phyloP scores from a whole-genome alignment of 2,329 filamentous ascomycete species.

The Pestalotiopsis sp. region DNA sequence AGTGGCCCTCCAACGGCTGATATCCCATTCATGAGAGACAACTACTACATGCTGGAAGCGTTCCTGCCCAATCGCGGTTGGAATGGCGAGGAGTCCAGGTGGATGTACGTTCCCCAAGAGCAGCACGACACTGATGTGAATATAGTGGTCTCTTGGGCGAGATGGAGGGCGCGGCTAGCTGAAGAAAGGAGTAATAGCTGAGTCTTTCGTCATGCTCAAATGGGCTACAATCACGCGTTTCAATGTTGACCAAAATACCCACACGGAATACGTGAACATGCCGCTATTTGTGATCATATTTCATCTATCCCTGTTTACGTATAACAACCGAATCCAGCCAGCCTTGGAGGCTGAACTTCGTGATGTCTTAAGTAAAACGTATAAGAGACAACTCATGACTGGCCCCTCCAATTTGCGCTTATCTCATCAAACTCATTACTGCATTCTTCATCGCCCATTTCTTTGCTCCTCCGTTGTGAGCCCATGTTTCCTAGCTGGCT shows the following conservation, averaged over 20 bases:
- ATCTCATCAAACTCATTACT: not conserved
- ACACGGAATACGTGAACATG: not conserved
- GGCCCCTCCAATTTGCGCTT: not conserved
- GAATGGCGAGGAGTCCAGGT: slow-evolving; percentile 45
- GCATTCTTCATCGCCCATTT: not conserved
- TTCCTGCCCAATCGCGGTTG: slow-evolving; percentile 60
- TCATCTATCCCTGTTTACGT: too few species aligned
- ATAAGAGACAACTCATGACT: not conserved
- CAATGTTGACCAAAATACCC: too few species aligned
- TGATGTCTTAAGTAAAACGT: not conserved
- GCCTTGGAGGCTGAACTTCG: not conserved
- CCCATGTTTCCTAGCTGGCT: not conserved
- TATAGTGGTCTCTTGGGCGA: slow-evolving; percentile 29
- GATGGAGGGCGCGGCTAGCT: slow-evolving; percentile 5
- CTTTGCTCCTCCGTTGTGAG: not conserved
- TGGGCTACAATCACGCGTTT: too few species aligned
- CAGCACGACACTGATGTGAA: slow-evolving; percentile 42
- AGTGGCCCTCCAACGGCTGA: slow-evolving; percentile 54
- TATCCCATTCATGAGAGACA: slow-evolving; percentile 57
- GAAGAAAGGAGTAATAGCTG: not conserved
- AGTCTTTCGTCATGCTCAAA: too few species aligned
- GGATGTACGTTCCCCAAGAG: slow-evolving; percentile 49
- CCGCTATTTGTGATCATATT: too few species aligned
- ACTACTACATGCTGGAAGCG: slow-evolving; percentile 61
- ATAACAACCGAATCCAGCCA: too few species aligned